Base-by-base conservation (phyloP, 2,329 filamentous ascomycete genomes). In the Pleurostoma richardsiae region DNA sequence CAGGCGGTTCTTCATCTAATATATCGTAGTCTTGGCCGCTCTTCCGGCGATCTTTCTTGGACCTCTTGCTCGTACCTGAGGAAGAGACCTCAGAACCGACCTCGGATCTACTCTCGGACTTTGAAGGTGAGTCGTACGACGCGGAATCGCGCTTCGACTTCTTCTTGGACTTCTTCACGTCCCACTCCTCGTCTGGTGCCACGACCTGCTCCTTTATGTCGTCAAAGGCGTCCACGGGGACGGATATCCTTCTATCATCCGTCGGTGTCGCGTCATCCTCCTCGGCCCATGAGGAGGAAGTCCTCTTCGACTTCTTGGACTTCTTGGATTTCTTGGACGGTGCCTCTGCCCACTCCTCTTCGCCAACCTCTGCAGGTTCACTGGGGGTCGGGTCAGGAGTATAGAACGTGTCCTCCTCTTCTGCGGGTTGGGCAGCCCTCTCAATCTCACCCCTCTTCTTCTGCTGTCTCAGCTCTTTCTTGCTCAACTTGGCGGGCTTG, bases 381-480 rank as follows among this genome's bases (percentile, higher is more conserved):
- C 8, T 36, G 33, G 33, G 33, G 8, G 8, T n/a, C 8, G 33
- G 33, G 8, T 36, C 33, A 8, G 8, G 33, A n/a, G 33, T 36
- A 2, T 30, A 36, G 10, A 36, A 11, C 5, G 36, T 44, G 6
- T 29, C 40, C 39, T 46, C 54, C 4, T 64, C 60, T 4, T 56
- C 53, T 6, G 42, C 52, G 44, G 59, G 55, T 31, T 62, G 59
- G 5, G 55, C 49, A 6, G 54, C 49, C 51, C 64, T 59, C 26
- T 64, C 60, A 11, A 63, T 65, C 58, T 74, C 75, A 30, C 74
- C 69, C 11, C 66, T 62, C 60, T 69, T 73, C 58, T 72, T 74
- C 55, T 69, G 69, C 60, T 69, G 73, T 58, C 72, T 74, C 55
- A 68, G 69, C 49, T 76, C 72, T 58, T 76, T 77, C 56, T 73